Evolutionary conservation across 164 flowering plant species (phyloP).

Genomic region (Annona squamosa): DNA sequence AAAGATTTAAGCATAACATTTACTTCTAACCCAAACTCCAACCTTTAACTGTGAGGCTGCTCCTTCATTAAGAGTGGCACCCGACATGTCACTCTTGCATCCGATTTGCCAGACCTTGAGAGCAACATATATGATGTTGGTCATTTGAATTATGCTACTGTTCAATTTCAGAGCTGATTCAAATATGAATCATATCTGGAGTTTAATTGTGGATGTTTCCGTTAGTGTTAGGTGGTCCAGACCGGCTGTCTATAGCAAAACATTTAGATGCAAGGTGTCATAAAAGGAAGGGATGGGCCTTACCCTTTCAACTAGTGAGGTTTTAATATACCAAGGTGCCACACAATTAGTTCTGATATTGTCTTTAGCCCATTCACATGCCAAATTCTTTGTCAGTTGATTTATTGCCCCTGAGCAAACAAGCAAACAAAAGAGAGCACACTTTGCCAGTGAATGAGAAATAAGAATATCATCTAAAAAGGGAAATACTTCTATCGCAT

Average conservation of each 20-base stretch:
- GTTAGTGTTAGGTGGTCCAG: no score
- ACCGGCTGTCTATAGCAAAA: no score
- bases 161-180: neutral
- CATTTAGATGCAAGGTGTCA: neutral
- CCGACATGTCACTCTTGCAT: neutral
- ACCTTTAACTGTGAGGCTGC: no score
- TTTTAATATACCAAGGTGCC: slow-evolving; percentile 66
- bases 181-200: no score
- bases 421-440: neutral
- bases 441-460: neutral
- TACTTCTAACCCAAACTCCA: no score
- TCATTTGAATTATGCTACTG: neutral
- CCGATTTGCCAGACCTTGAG: neutral
- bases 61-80: no score
- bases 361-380: slow-evolving; percentile 91
- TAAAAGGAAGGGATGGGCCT: neutral
- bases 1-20: no score
- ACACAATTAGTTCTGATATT: slow-evolving; percentile 57
- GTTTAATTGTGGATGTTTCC: no score
- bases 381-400: slow-evolving; percentile 61
- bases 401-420: slow-evolving; percentile 56
- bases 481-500: neutral
- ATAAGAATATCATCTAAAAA: neutral
- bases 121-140: neutral
- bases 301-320: slow-evolving; percentile 62